Conservation (phyloP, 345 rosid genomes). For the Pistacia atlantica region DNA sequence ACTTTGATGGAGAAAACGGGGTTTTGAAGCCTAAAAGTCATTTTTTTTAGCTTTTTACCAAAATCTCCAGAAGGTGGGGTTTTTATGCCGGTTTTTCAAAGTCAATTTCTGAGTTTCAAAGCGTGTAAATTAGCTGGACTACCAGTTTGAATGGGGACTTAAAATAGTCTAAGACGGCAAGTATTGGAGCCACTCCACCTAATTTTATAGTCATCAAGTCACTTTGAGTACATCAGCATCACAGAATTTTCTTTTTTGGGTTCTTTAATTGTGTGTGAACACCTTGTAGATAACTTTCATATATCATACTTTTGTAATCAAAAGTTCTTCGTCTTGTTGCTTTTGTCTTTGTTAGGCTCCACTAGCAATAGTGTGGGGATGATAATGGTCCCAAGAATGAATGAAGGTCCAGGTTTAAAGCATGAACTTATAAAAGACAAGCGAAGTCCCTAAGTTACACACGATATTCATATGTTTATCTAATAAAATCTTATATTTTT, state of each 20-base stretch:
- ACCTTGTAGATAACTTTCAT: neutral
- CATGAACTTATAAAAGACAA: neutral
- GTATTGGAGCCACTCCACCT: neutral
- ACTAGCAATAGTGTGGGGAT: neutral
- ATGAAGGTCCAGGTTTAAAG: neutral
- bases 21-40: neutral
- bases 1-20: neutral
- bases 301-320: neutral
- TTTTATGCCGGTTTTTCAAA: neutral
- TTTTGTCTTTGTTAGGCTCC: conserved; percentile 8
- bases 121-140: neutral
- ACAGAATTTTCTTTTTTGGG: neutral
- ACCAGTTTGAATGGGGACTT: neutral
- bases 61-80: neutral
- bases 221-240: neutral
- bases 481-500: no score
- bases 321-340: neutral
- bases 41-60: neutral
- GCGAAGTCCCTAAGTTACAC: no score
- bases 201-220: neutral
- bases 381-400: neutral
- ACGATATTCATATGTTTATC: no score
- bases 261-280: neutral
- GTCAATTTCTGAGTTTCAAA: neutral
- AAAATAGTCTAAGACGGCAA: neutral